Conservation (phyloP, 129 eudicot genomes). For the Flaveria brownii region DNA sequence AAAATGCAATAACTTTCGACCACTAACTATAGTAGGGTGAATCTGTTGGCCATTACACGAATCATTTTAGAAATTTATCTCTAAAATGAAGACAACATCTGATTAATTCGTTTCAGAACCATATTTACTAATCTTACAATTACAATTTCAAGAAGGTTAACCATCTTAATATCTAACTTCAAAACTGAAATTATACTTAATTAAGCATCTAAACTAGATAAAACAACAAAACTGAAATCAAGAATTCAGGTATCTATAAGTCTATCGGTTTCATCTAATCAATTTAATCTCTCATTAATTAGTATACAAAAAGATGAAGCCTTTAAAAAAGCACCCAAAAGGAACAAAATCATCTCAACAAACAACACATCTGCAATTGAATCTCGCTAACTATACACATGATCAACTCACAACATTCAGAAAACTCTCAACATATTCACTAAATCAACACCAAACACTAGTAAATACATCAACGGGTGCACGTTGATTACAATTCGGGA, state of each 20-base stretch:
- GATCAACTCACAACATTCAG: no score
- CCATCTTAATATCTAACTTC: not conserved
- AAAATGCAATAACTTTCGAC: slow-evolving; percentile 2
- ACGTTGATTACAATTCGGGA: not conserved
- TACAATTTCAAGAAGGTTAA: not conserved
- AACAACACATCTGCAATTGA: not conserved
- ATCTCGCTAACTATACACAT: not conserved
- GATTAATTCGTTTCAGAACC: not conserved
- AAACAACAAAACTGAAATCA: not conserved
- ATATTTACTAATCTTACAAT: not conserved
- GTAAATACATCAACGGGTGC: not conserved
- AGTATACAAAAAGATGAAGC: not conserved
- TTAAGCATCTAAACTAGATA: not conserved
- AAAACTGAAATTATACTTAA: not conserved
- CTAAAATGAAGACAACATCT: not conserved
- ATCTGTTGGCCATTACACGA: not conserved
- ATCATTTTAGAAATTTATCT: not conserved
- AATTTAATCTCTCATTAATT: not conserved
- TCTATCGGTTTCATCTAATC: not conserved
- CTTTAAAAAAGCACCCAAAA: not conserved
- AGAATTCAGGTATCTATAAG: no score
- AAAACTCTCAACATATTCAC: no score
- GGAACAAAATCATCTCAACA: not conserved
- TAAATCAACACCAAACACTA: no score
- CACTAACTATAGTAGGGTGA: not conserved